Percentiles rank a stretch among this genome's conserved stretches.
phyloP scores from a whole-genome alignment of 495 filamentous ascomycete species.

The Penicillium cosmopolitanum region DNA sequence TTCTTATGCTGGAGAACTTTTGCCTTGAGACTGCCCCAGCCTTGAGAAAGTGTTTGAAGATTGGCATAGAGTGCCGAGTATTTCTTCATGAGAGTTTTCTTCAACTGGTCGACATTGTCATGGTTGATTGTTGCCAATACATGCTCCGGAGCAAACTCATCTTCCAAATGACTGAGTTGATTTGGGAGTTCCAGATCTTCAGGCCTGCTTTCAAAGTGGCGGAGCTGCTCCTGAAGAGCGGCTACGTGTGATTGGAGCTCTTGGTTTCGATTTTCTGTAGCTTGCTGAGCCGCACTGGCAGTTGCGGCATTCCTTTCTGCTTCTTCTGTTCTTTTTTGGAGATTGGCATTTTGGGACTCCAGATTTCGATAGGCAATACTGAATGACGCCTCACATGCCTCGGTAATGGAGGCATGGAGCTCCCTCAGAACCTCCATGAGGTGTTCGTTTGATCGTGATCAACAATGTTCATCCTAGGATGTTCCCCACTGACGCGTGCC shows the following conservation, averaged over 20 bases:
- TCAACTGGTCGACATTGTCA: slow-evolving; percentile 11
- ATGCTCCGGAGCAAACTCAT: slow-evolving; percentile 35
- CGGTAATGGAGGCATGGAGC: slow-evolving; percentile 38
- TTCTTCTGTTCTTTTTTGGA: slow-evolving; percentile 26
- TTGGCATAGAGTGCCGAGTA: slow-evolving; percentile 42
- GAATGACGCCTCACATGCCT: slow-evolving; percentile 36
- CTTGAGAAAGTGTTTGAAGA: slow-evolving; percentile 28
- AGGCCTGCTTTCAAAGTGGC: slow-evolving; percentile 17
- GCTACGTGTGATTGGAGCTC: slow-evolving; percentile 32
- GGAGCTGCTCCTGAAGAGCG: slow-evolving; percentile 29
- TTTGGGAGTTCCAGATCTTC: slow-evolving; percentile 13
- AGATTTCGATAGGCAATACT: slow-evolving; percentile 35
- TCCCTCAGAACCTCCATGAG: slow-evolving; percentile 45
- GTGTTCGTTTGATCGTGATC: background rate
- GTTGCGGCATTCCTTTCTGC: slow-evolving; percentile 25
- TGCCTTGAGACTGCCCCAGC: slow-evolving; percentile 32
- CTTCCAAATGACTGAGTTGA: slow-evolving; percentile 23
- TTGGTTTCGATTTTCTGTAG: slow-evolving; percentile 22
- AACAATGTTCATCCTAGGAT: background rate
- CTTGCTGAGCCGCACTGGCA: slow-evolving; percentile 29
- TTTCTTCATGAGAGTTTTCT: slow-evolving; percentile 25
- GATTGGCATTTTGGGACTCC: slow-evolving; percentile 27
- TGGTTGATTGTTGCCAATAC: slow-evolving; percentile 17
- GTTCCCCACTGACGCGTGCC: slow-evolving; percentile 19
- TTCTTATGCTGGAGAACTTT: slow-evolving; percentile 42